Base-by-base conservation (phyloP, 371 early-diverging fungal genomes). In the Quaeritorhiza haematococci region DNA sequence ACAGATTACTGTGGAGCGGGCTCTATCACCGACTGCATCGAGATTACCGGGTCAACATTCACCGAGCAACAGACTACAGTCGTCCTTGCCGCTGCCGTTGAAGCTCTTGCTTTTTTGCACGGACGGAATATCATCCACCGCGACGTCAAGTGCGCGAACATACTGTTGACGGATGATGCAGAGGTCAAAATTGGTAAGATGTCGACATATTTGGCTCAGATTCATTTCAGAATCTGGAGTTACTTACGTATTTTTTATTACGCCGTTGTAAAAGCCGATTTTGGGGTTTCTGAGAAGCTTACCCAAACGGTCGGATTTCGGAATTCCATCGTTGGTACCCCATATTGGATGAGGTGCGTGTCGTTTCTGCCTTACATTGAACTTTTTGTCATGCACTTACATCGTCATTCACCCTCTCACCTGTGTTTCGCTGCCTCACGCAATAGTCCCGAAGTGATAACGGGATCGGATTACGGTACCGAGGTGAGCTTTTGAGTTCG, bases 251-350 rank as follows among this genome's bases (percentile, higher is more conserved):
- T 23, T 3, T 3, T 13, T 1, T n/a, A 5, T 48, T 46, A 42
- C 33, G 38, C 21, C 7, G 60, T 50, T 3, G 33, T 35, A 1
- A 54, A 34, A n/a, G 68, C 64, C 17, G 75, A 75, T 53, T 74
- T 75, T 61, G 75, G 75, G 21, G 72, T 75, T 13, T 56, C 61
- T 13, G 69, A 69, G 33, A 59, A 63, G 21, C 43, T 75, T 5
- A 68, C 67, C 28, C 52, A 53, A 2, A 49, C 64, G 1, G 51
- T 51, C 19, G 21, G 63, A 8, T 66, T 72, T 0, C 55, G 64
- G 15, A 61, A 66, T 35, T 62, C 98, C 1, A 91, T 96, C 89
- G 95, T 96, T 8, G 98, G 98, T 48, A 96, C 98, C 17, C 75
- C 80, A 1, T 79, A 76, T 51, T 75, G 73, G 66, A 69, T 69